A percentile compares a stretch with the other conserved stretches of the same genome.
These are phyloP conservation scores for Eragrostis nindensis DNA, from an alignment of 176 grass and related monocot species.

Conservation along the genomic window DNA sequence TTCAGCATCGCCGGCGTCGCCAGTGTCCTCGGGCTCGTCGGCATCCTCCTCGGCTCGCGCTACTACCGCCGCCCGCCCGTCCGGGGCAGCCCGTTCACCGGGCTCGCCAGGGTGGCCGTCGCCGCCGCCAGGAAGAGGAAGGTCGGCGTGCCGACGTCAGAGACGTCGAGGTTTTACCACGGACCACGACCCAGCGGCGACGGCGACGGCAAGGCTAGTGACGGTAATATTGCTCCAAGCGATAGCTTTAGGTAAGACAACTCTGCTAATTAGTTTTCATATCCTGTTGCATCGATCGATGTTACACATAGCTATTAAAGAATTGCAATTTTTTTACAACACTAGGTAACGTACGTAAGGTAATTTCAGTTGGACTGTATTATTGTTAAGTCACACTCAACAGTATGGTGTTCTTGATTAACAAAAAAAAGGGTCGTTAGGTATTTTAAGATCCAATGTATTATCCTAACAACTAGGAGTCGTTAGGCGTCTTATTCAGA, in stretches of 20 bases:
- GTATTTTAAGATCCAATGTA: too few relatives aligned
- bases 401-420: too few relatives aligned
- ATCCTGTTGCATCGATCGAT: not conserved
- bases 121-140: slow-evolving; percentile 66
- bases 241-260: slow-evolving; percentile 60
- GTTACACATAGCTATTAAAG: not conserved
- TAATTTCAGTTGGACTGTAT: not conserved
- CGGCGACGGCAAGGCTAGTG: slow-evolving; percentile 1
- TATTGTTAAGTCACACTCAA: too few relatives aligned
- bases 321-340: not conserved
- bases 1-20: slow-evolving; percentile 45
- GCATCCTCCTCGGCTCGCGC: slow-evolving; percentile 52
- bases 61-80: slow-evolving; percentile 51
- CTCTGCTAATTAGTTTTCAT: too few relatives aligned
- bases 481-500: too few relatives aligned
- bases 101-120: slow-evolving; percentile 54
- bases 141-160: not conserved
- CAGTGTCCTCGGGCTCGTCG: slow-evolving; percentile 37
- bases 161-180: slow-evolving; percentile 38
- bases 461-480: too few relatives aligned
- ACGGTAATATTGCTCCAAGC: slow-evolving; percentile 31
- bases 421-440: too few relatives aligned
- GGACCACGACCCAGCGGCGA: slow-evolving; percentile 3
- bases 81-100: slow-evolving; percentile 70
- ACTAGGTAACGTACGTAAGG: not conserved